These are phyloP conservation scores for Aspergillus affinis DNA, from an alignment of 495 filamentous ascomycete genomes.

Conservation along the genomic window DNA sequence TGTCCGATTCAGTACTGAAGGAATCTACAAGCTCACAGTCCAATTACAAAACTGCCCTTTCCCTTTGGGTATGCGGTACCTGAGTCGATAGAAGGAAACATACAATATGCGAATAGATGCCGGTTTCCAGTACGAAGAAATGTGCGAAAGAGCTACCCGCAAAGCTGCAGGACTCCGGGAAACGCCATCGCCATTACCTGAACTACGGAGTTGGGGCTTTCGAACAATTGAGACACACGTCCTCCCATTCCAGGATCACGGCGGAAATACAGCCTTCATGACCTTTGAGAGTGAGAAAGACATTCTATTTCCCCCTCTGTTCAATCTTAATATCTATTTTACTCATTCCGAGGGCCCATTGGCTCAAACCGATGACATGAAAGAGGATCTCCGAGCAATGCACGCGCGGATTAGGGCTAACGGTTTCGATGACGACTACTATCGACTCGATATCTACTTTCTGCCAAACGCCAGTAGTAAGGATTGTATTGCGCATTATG, in stretches of 20 bases:
- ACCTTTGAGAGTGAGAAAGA: conserved; percentile 3
- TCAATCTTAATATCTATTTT: conserved; percentile 5
- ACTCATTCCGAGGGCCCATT: conserved; percentile 4
- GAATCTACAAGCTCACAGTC: background rate
- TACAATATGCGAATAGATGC: conserved; percentile 5
- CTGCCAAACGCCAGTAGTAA: background rate
- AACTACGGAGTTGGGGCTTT: background rate
- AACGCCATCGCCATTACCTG: background rate
- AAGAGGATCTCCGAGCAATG: conserved; percentile 6
- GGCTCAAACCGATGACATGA: background rate
- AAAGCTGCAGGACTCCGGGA: background rate
- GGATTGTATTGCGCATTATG: conserved; percentile 5
- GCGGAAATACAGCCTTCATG: conserved; percentile 2
- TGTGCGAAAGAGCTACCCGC: background rate
- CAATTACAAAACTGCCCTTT: conserved; percentile 2
- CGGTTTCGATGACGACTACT: background rate
- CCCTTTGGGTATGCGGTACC: conserved; percentile 2
- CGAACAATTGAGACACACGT: background rate
- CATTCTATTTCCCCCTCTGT: conserved; percentile 1
- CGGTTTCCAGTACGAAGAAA: background rate
- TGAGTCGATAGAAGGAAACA: conserved; percentile 3
- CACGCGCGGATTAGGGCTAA: background rate
- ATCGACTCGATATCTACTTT: conserved; percentile 5
- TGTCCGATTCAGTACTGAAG: background rate
- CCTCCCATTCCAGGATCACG: conserved; percentile 9